phyloP scores from a whole-genome alignment of 352 stramenopile species.

The Pythium chondricola region DNA sequence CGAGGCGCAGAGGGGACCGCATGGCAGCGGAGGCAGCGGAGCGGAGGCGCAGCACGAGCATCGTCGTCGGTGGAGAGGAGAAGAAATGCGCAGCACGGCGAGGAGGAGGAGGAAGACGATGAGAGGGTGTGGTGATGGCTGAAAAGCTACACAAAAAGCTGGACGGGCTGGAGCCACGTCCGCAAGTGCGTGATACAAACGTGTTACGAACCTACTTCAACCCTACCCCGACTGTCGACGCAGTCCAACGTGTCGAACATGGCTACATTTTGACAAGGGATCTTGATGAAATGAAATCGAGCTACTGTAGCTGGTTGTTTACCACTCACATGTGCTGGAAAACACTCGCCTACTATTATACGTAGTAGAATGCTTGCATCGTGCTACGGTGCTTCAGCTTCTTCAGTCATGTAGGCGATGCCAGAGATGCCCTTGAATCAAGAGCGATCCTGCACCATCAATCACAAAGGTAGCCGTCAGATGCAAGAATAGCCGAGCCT shows the following conservation, averaged over 20 bases:
- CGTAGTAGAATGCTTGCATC: too few relatives aligned
- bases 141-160: constrained; percentile 2
- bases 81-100: neutral
- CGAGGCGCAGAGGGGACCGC: neutral
- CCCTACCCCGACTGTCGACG: constrained; percentile 12
- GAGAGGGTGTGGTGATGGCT: neutral
- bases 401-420: too few relatives aligned
- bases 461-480: too few relatives aligned
- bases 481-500: too few relatives aligned
- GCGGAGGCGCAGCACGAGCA: constrained; percentile 5
- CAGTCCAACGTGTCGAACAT: constrained; percentile 82
- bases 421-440: too few relatives aligned
- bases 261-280: too few relatives aligned
- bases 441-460: too few relatives aligned
- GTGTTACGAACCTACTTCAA: constrained; percentile 15
- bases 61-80: neutral
- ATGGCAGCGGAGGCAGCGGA: neutral
- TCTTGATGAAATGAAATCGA: too few relatives aligned
- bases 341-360: too few relatives aligned
- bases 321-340: too few relatives aligned
- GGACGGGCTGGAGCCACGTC: constrained; percentile 5
- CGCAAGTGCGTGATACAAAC: constrained; percentile 1
- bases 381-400: too few relatives aligned
- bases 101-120: neutral
- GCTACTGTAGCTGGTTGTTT: too few relatives aligned